Evolutionary conservation across 768 basidiomycete genomes (phyloP), one percentile per base, ranked within the genome.

Genomic region (Boletales sp.): DNA sequence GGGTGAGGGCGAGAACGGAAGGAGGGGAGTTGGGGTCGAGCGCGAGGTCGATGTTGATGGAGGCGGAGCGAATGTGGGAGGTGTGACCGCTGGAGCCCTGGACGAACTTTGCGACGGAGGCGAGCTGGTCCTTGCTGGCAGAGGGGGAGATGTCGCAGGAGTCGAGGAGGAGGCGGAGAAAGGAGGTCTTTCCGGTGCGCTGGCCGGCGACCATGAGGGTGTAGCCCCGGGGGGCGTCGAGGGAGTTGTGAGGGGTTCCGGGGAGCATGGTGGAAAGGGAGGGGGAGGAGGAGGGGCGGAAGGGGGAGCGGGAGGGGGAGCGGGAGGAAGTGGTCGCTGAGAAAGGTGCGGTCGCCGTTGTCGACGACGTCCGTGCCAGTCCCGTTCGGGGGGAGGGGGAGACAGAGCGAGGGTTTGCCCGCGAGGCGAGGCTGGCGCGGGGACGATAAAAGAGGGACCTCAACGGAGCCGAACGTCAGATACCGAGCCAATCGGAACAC

Each of bases 141-240:
- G 73, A 65, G 36, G 77, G 71, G 13, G 87, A 79, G 61, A 91
- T 74, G 64, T 79, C 73, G 73, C 79, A 79, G 56, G 90, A 89
- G 74, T 90, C 88, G 68, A 91, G 80, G 56, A 93, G 77, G 61
- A 91, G 86, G 50, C 88, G 82, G 63, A 91, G 84, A 63, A 93
- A 87, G 53, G 87, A 85, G 19, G 89, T 90, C 78, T 93, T 93
- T 71, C 87, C 87, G 71, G 86, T 84, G 71, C 84, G 76, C 65
- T 81, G 83, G 45, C 89, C 89, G 50, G 88, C 89, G 63, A 89
- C 87, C 73, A 91, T 85, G 68, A 91, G 73, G 59, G 84, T 84
- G 73, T 80, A 79, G 34, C 72, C 72, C 61, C 59, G 64, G 63
- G 61, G 54, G 56, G 54, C 47, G 61, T 60, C 63, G 60, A 59